These are phyloP conservation scores for Backusella tuberculispora DNA, from an alignment of 192 early-diverging fungal species.

Conservation along the genomic window DNA sequence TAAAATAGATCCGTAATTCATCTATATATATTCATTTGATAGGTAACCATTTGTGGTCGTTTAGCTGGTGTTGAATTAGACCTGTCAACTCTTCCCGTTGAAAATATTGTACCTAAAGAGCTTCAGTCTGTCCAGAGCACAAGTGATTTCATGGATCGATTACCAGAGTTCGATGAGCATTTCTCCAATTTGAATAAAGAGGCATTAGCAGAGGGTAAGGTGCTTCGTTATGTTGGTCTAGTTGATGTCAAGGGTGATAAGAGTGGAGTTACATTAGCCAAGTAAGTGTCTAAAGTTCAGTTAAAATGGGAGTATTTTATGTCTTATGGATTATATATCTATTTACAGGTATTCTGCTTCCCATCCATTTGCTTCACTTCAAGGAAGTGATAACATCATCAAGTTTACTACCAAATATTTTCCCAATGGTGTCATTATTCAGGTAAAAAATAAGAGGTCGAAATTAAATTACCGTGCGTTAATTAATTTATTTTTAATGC, in stretches of 20 bases:
- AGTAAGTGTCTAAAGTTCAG: constrained; percentile 42
- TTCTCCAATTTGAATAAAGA: constrained; percentile 82
- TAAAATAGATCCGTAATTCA: background rate
- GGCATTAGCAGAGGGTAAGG: constrained; percentile 70
- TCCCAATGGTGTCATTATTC: constrained; percentile 94
- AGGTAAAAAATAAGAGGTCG: constrained; percentile 38
- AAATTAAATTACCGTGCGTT: constrained; percentile 57
- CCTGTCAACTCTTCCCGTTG: constrained; percentile 80
- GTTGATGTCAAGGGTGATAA: constrained; percentile 70
- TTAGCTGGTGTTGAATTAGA: constrained; percentile 81
- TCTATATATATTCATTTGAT: background rate
- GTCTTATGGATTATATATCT: background rate
- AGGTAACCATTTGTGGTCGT: constrained; percentile 86
- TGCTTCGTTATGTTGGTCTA: constrained; percentile 93
- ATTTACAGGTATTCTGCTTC: constrained; percentile 69
- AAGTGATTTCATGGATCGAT: constrained; percentile 81
- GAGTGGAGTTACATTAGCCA: constrained; percentile 78
- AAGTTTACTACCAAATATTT: constrained; percentile 94
- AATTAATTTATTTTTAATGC: background rate
- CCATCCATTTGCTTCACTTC: constrained; percentile 95
- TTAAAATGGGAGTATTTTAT: constrained; percentile 16
- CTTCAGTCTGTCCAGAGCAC: constrained; percentile 74
- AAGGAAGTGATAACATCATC: constrained; percentile 99
- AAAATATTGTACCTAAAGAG: constrained; percentile 95
- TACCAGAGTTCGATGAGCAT: constrained; percentile 87